Conservation (phyloP, 129 eudicot species). For the Pseudognaphalium luteoalbum region DNA sequence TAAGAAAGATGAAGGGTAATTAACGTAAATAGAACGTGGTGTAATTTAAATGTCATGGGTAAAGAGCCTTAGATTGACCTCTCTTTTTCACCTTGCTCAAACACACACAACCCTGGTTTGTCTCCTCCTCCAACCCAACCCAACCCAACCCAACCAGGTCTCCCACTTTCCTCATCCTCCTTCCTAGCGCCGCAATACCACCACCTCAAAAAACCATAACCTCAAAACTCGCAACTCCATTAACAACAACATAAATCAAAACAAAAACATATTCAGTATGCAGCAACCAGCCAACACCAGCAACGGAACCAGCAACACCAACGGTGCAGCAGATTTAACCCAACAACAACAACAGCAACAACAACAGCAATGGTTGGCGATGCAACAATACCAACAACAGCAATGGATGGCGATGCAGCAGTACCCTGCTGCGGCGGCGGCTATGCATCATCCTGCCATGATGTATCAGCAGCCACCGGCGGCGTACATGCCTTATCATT, state of each 20-base stretch:
- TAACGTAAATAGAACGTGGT: not conserved
- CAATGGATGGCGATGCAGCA: conserved; percentile 47
- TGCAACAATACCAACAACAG: conserved; percentile 44
- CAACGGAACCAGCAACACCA: not conserved
- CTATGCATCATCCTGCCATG: conserved; percentile 45
- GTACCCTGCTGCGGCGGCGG: conserved; percentile 39
- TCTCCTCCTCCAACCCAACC: not conserved
- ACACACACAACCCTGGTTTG: conserved; percentile 29
- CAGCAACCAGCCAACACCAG: conserved; percentile 20
- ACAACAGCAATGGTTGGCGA: conserved; percentile 41
- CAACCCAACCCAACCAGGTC: not conserved
- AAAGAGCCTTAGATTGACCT: conserved; percentile 30
- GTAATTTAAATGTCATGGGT: conserved; percentile 23
- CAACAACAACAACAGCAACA: conserved; percentile 32
- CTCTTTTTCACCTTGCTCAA: conserved; percentile 13
- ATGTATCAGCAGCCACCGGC: conserved; percentile 49
- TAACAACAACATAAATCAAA: not conserved
- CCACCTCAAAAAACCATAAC: not conserved
- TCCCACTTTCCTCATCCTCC: conserved; percentile 19
- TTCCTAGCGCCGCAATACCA: conserved; percentile 34
- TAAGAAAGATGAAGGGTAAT: not conserved
- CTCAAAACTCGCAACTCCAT: not conserved
- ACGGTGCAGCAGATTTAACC: conserved; percentile 25
- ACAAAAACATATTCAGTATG: conserved; percentile 18
- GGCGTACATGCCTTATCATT: conserved; percentile 47